These are phyloP conservation scores for Ophiostoma angusticollis DNA, from an alignment of 2,329 filamentous ascomycete genomes.

Conservation along the genomic window DNA sequence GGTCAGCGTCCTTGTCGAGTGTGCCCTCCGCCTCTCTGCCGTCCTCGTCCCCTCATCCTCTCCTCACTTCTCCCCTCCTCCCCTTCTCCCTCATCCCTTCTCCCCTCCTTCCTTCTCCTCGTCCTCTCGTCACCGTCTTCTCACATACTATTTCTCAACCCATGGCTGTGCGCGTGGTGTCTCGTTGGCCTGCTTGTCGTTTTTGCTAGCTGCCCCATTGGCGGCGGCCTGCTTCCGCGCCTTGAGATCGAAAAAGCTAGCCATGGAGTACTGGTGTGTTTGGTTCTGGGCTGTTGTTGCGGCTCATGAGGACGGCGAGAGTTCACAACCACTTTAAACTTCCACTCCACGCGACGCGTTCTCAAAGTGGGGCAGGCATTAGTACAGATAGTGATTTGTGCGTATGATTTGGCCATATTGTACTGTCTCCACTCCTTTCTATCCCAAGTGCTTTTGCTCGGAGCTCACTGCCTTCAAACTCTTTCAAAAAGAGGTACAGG, in stretches of 20 bases:
- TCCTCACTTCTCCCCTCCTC: neutral
- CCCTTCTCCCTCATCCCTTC: neutral
- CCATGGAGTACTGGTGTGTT: constrained; percentile 41
- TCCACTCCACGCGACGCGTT: no score
- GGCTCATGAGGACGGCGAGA: no score
- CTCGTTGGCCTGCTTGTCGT: constrained; percentile 49
- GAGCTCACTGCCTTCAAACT: no score
- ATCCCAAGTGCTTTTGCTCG: no score
- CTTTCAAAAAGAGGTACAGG: no score
- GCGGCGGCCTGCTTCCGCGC: constrained; percentile 68
- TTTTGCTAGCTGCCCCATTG: constrained; percentile 52
- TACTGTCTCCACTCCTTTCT: no score
- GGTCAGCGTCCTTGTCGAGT: constrained; percentile 18
- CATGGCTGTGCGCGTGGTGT: constrained; percentile 67
- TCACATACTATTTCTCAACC: constrained; percentile 92
- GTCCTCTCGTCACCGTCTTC: neutral
- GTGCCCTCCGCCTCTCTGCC: neutral
- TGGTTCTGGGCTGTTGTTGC: neutral
- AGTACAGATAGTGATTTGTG: no score
- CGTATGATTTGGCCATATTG: no score
- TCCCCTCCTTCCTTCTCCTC: neutral
- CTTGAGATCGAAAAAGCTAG: constrained; percentile 92
- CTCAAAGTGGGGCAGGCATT: no score
- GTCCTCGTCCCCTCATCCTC: neutral
- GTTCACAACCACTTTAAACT: no score